phyloP scores from a whole-genome alignment of 306 rosid species.

The Echinosophora koreensis region DNA sequence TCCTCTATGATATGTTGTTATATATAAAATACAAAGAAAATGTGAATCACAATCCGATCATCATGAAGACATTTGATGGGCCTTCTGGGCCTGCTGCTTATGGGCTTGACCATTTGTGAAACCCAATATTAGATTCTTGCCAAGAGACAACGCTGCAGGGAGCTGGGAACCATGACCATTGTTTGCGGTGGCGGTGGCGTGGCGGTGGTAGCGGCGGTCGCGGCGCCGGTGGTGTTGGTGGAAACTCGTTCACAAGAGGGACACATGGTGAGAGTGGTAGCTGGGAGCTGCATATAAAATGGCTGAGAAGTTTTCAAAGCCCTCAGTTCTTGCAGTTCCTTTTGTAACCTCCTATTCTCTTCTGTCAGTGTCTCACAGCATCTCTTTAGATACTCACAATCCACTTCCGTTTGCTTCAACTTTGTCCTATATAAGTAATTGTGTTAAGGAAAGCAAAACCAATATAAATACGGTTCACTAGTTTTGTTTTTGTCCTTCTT shows the following conservation, averaged over 20 bases:
- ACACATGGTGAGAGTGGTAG: conserved; percentile 98
- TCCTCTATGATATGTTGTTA: not conserved
- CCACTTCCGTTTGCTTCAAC: conserved; percentile 98
- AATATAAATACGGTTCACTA: not conserved
- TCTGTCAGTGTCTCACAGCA: conserved; percentile 92
- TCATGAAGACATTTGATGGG: conserved; percentile 53
- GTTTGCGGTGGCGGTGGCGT: conserved; percentile 15
- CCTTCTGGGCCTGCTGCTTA: conserved; percentile 39
- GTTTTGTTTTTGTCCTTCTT: not conserved
- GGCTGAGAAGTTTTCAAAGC: conserved; percentile 86
- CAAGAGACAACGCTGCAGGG: conserved; percentile 34
- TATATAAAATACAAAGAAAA: not conserved
- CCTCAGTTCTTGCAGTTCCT: conserved; percentile 92
- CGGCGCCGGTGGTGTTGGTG: conserved; percentile 51
- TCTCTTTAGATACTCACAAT: conserved; percentile 91
- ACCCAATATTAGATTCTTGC: conserved; percentile 48
- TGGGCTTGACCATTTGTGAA: conserved; percentile 52
- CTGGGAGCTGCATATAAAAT: conserved; percentile 92
- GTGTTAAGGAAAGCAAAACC: not conserved
- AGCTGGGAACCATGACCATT: conserved; percentile 23
- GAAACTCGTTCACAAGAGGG: conserved; percentile 91
- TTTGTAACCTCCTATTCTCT: conserved; percentile 91
- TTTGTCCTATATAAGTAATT: conserved; percentile 73
- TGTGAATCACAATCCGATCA: conserved; percentile 14
- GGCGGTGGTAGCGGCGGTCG: conserved; percentile 11